Percentiles rank a stretch among this genome's conserved stretches.
Evolutionary conservation across 2,329 filamentous ascomycete species (phyloP).

Genomic region (Paraphaeosphaeria sporulosa): DNA sequence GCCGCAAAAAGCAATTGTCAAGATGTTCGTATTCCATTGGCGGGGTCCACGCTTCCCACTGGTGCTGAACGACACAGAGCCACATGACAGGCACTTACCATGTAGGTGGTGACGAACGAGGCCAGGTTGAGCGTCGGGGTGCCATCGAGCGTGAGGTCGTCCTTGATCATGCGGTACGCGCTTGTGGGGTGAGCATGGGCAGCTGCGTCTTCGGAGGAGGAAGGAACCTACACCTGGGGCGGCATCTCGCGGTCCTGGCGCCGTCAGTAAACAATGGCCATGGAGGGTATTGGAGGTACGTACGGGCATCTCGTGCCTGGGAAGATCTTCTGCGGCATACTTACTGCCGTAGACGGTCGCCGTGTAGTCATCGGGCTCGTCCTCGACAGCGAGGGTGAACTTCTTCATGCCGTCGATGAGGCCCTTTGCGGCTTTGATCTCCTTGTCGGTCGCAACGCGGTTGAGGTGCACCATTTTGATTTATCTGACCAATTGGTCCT

Average conservation of each 20-base stretch:
- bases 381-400: constrained; percentile 36
- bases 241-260: constrained; percentile 74
- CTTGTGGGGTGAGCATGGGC: constrained; percentile 17
- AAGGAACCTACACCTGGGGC: constrained; percentile 66
- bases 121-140: constrained; percentile 69
- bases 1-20: constrained; percentile 2
- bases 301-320: constrained; percentile 86
- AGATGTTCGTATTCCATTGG: constrained; percentile 1
- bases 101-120: constrained; percentile 95
- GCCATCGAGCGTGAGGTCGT: constrained; percentile 91
- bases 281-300: constrained; percentile 22
- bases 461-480: constrained; percentile 59
- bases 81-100: constrained; percentile 68
- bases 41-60: background rate
- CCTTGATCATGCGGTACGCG: constrained; percentile 92
- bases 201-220: background rate
- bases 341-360: constrained; percentile 87
- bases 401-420: constrained; percentile 29
- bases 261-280: constrained; percentile 14
- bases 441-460: constrained; percentile 51
- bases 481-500: background rate
- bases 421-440: constrained; percentile 40
- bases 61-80: background rate
- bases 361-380: constrained; percentile 63
- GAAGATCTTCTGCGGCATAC: constrained; percentile 82